Percentiles rank a stretch among this genome's conserved stretches.
Evolutionary conservation across 176 grass and related monocot genomes (phyloP).

Genomic region (Triticum turgidum): DNA sequence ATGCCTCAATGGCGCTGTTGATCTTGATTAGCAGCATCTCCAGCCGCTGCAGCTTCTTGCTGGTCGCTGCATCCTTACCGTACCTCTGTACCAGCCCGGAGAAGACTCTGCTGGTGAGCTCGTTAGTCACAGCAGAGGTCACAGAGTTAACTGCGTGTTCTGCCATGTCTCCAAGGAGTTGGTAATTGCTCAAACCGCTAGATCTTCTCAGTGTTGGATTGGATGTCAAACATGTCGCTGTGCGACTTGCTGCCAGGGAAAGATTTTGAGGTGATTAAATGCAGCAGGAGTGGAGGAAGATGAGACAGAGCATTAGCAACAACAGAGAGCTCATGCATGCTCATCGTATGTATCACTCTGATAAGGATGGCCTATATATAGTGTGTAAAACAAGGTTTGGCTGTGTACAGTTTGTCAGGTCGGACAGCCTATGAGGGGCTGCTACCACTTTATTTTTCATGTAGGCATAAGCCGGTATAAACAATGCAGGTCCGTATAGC

Average conservation of each 20-base stretch:
- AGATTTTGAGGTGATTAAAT: not conserved
- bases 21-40: conserved; percentile 29
- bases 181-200: not conserved
- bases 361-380: not conserved
- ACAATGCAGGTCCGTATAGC: not conserved
- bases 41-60: conserved; percentile 33
- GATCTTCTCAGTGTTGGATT: not conserved
- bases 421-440: not conserved
- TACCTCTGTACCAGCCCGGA: not conserved
- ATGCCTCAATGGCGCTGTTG: not conserved
- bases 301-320: not conserved
- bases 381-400: not conserved
- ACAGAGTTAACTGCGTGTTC: not conserved
- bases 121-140: not conserved
- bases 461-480: not conserved
- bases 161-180: not conserved
- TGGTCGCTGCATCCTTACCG: not conserved
- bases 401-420: not conserved
- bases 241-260: not conserved
- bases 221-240: not conserved
- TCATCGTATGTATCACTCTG: not conserved
- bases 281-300: not conserved
- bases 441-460: not conserved
- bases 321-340: not conserved
- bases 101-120: not conserved